Evolutionary conservation across 768 basidiomycete species (phyloP), one percentile per base, ranked within the genome.

Genomic region (Mrakia hoshinonis): DNA sequence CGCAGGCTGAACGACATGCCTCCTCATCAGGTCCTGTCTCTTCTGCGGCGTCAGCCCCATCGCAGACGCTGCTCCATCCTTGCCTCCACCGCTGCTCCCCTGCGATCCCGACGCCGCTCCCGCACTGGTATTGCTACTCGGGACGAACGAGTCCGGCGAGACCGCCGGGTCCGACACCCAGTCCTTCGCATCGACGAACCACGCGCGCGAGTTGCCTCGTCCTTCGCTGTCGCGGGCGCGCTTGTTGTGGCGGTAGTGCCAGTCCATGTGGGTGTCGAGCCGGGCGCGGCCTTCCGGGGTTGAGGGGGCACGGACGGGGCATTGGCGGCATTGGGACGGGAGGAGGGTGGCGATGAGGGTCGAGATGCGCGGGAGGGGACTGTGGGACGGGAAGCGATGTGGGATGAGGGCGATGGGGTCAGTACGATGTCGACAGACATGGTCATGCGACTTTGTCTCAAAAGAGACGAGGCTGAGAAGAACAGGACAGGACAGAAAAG

Each of bases 171-270:
- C 63, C 3, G 22, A 47, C 13, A 67, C 47, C 70, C 70, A 72
- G 64, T 72, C 70, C 65, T 72, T 72, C 26, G 61, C 72, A 46
- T 73, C 66, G 9, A 69, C 66, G 55, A 73, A 73, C 72, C 72
- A 73, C 22, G 72, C 72, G 6, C 72, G 22, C 43, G 60, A 63
- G 66, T 69, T 73, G 10, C 72, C 72, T 38, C 72, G 20, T 24
- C 72, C 72, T 34, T 68, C 72, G 51, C 67, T 68, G 22, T 73
- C 72, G 10, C 67, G 38, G 24, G 58, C 38, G 4, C 72, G 71
- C 38, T 67, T 60, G 51, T 73, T 73, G 26, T 24, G 29, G 1
- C 72, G 60, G 26, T 61, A 73, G 66, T 73, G 72, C 72, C 72
- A 73, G 47, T 73, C 72, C 34, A 68, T 47, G 22, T 73, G 72